Base-by-base conservation (phyloP, 1,284 basidiomycete genomes). In the Kwoniella shivajii region DNA sequence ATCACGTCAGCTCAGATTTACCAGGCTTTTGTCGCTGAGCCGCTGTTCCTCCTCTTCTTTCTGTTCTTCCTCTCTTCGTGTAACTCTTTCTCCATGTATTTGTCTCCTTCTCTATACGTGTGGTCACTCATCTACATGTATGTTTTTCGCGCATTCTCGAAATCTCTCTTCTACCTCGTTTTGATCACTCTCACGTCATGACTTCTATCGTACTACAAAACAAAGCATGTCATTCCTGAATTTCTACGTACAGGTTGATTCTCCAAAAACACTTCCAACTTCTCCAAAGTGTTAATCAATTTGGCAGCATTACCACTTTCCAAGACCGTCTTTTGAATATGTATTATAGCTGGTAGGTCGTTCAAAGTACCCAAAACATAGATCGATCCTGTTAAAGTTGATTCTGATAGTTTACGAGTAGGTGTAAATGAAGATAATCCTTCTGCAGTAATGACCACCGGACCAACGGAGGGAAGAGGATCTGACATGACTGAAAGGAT, bases 281-380 rank as follows among this genome's bases (percentile, higher is more conserved):
- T 49, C 43, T 66, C 68, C 10, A 75, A 48, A 0, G 65, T 67
- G 18, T 53, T 56, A 6, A 74, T 56, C 6, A 73, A 30, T 16
- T 37, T 60, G 0, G 61, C 47, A 1, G 64, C 68, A 7, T 60
- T 54, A 53, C 78, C 50, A 1, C 77, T 59, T 1, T 81, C 73
- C 33, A 88, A 78, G 0, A 82, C 78, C 0, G 83, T 84, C 65
- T 84, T 84, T 65, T 86, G 84, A 31, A 88, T 71, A 34, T 85
- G 83, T 14, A 88, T 64, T 51, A 89, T 86, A 0, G 85, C 82
- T 2, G 77, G 78, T 13, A 72, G 57, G 16, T 64, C 54, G 4
- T 38, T 14, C 2, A 82, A 72, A 1, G 65, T 80, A 13, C 82
- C 82, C 0, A 82, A 78, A 14, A 83, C 71, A 60, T 74, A 82